These are phyloP conservation scores for Elongisporangium prolatum DNA, from an alignment of 352 stramenopile genomes.

Conservation along the genomic window DNA sequence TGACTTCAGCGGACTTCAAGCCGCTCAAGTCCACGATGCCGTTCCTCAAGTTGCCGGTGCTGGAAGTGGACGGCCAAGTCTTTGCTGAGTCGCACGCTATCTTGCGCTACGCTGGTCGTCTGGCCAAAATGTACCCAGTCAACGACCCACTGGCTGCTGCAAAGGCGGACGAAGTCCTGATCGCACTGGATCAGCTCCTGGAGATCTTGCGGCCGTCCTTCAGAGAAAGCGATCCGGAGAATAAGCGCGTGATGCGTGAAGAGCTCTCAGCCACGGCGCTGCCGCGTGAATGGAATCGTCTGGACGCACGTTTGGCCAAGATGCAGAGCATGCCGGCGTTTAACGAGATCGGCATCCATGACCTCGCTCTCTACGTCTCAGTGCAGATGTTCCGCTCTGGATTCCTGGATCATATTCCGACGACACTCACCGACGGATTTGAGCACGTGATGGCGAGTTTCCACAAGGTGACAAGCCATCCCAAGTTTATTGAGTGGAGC, in stretches of 20 bases:
- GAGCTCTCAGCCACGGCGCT: slow-evolving; percentile 22
- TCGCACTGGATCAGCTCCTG: slow-evolving; percentile 19
- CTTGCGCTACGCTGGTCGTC: slow-evolving; percentile 21
- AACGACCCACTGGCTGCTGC: slow-evolving; percentile 23
- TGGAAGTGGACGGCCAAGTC: slow-evolving; percentile 40
- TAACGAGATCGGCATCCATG: slow-evolving; percentile 17
- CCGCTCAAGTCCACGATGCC: slow-evolving; percentile 24
- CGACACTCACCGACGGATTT: not conserved
- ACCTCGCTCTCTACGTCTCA: slow-evolving; percentile 24
- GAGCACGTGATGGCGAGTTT: too few relatives aligned
- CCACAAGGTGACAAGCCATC: too few relatives aligned
- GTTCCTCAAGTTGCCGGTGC: slow-evolving; percentile 37
- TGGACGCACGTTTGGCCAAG: slow-evolving; percentile 24
- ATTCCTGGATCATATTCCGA: slow-evolving; percentile 31
- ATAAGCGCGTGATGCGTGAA: slow-evolving; percentile 29
- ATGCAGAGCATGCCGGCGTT: slow-evolving; percentile 7
- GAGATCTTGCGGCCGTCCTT: slow-evolving; percentile 16
- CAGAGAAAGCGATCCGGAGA: slow-evolving; percentile 21
- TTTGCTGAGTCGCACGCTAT: slow-evolving; percentile 43
- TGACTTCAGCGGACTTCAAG: slow-evolving; percentile 29
- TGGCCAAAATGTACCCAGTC: slow-evolving; percentile 27
- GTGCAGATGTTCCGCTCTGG: slow-evolving; percentile 19
- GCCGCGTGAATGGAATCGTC: slow-evolving; percentile 15
- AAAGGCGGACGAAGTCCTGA: slow-evolving; percentile 28
- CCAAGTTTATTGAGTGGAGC: too few relatives aligned